Evolutionary conservation across 371 early-diverging fungal species (phyloP), one percentile per base, ranked within the genome.

Genomic region (Mortierella sp.): DNA sequence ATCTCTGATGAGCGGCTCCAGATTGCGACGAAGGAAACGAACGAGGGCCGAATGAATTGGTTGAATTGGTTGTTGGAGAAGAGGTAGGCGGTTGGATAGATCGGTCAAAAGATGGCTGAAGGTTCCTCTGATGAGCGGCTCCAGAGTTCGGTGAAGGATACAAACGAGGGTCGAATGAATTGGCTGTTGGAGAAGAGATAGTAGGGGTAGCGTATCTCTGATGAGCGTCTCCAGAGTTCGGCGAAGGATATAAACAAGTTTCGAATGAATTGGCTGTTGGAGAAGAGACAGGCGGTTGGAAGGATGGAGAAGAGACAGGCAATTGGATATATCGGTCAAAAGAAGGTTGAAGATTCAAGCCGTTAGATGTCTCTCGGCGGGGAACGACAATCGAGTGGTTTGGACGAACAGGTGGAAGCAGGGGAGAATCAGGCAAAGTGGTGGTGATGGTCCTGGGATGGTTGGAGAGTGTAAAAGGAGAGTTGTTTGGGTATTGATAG

Each of bases 301-400:
- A 6, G n/a, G 13, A 71, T 48, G 19, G 71, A 71, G 19, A 29
- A 45, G 7, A 48, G 71, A 11, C 66, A 37, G 29, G 52, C 40
- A 5, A 34, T 16, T 19, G 74, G 22, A 1, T 24, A 31, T n/a
- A 26, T 22, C 31, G 50, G 41, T 26, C n/a, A 24, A 1, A 26
- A 19, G 39, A 24, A 26, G 22, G 24, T 14, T 22, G 55, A 22
- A 2, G 14, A 55, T 39, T 26, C 14, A 29, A 9, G 16, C 31
- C 34, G 44, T 31, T 11, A 4, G 70, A 70, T 0, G 70, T 61
- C 13, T 58, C 61, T 22, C 70, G 63, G 14, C 61, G 40, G 34
- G 70, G 70, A 34, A 70, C 61, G 13, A 61, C 70, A 13, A 70
- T 2, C 37, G 26, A 58, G 34, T 63, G 70, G 63, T 34, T 70